Evolutionary conservation across 371 early-diverging fungal genomes (phyloP), one percentile per base, ranked within the genome.

Genomic region (Capillidium heterosporum): DNA sequence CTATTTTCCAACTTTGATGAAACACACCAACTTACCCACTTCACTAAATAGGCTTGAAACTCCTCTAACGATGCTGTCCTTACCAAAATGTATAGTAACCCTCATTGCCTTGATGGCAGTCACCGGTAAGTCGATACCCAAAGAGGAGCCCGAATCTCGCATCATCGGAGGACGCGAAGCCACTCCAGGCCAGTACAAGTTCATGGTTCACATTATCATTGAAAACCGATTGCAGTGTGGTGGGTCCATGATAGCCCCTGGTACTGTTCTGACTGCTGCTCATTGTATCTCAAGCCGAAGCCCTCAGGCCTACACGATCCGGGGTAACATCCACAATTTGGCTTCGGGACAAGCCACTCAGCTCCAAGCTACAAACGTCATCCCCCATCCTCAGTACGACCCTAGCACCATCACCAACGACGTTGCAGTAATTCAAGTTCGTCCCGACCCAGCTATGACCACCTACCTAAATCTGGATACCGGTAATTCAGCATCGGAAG

Each of bases 121-220:
- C 4, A 7, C 35, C 13, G 35, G 35, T 13, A 35, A 35, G 13
- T 35, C 35, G 7, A 13, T 35, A 13, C 35, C 35, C 13, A 47
- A 47, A 17, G 27, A 27, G 21, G 27, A 47, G 17, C 47, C 47
- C 17, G 47, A 47, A 47, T 21, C 24, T 50, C 50, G 50, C 5
- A 50, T 50, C 50, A 50, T 50, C 26, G 50, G 50, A 2, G 50
- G 50, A 8, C 13, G 35, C 24, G 35, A n/a, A 31, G 50, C 32
- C 15, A 15, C 11, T 10, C 13, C n/a, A 3, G 35, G 50, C 3
- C 19, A 50, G 24, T 50, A 50, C 19, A 50, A 19, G 15, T 50
- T 24, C 19, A 28, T 50, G 32, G 50, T 50, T 10, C 28, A 32
- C 15, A 50, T 50, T 24, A 13, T n/a, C 3, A 32, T 32, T 27